phyloP scores from a whole-genome alignment of 2,329 filamentous ascomycete genomes.

The Stemphylium vesicarium region DNA sequence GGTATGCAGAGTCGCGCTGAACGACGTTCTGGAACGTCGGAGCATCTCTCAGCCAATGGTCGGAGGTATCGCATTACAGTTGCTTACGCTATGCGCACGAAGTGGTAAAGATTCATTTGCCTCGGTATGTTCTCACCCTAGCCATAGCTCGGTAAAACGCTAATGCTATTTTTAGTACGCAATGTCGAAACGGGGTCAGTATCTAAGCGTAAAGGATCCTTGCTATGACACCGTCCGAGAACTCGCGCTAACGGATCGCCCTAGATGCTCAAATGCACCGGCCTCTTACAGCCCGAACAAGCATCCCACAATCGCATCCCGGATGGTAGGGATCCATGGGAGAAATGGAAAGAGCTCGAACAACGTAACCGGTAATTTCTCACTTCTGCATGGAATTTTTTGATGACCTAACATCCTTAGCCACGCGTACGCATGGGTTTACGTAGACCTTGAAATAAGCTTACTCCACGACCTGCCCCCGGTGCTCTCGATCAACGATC shows the following conservation, averaged over 20 bases:
- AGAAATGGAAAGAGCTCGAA: slow-evolving; percentile 9
- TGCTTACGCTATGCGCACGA: slow-evolving; percentile 9
- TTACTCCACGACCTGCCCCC: slow-evolving; percentile 9
- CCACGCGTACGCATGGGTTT: slow-evolving; percentile 12
- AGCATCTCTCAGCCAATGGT: slow-evolving; percentile 12
- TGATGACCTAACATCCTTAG: not conserved
- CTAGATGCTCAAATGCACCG: slow-evolving; percentile 5
- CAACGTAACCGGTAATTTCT: slow-evolving; percentile 4
- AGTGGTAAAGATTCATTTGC: slow-evolving; percentile 7
- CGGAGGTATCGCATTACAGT: slow-evolving; percentile 4
- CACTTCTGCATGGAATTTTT: not conserved
- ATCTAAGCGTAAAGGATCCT: slow-evolving; percentile 3
- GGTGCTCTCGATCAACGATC: slow-evolving; percentile 8
- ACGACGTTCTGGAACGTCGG: slow-evolving; percentile 8
- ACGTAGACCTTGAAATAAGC: slow-evolving; percentile 10
- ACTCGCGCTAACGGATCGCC: not conserved
- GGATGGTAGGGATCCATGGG: slow-evolving; percentile 2
- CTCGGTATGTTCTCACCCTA: not conserved
- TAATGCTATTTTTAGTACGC: not conserved
- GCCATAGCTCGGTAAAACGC: not conserved
- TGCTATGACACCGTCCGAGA: not conserved
- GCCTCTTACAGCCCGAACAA: slow-evolving; percentile 3
- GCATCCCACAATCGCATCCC: not conserved
- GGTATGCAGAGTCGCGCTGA: slow-evolving; percentile 10
- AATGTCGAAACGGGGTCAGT: slow-evolving; percentile 10